These are phyloP conservation scores for Priceomyces medius DNA, from an alignment of 805 yeast species.

Conservation along the genomic window DNA sequence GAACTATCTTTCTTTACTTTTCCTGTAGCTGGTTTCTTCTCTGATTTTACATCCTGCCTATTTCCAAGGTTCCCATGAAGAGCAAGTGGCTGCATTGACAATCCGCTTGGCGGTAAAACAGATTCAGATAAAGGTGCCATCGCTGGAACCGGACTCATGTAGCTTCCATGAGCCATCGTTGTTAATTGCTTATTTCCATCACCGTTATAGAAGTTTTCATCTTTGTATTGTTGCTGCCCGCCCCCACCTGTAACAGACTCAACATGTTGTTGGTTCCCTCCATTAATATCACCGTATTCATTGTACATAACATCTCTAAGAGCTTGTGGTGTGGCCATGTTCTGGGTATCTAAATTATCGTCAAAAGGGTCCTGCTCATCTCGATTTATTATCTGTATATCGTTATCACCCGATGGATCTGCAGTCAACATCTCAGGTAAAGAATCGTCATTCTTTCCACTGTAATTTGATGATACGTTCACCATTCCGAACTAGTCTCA, in stretches of 20 bases:
- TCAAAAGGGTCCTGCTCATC: constrained; percentile 14
- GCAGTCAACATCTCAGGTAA: constrained; percentile 12
- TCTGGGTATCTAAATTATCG: constrained; percentile 5
- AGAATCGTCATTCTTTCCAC: constrained; percentile 11
- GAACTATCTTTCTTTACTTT: constrained; percentile 32
- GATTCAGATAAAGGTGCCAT: constrained; percentile 30
- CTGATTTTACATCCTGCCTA: constrained; percentile 2
- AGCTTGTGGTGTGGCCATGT: constrained; percentile 9
- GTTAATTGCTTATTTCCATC: constrained; percentile 9
- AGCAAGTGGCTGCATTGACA: constrained; percentile 17
- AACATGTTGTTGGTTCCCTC: neutral
- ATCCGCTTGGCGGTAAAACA: constrained; percentile 26
- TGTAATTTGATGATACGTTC: constrained; percentile 5
- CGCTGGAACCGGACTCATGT: constrained; percentile 22
- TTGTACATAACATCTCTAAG: constrained; percentile 8
- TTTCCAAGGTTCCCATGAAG: constrained; percentile 6
- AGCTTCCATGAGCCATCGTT: constrained; percentile 12
- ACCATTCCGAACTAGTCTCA: neutral
- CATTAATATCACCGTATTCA: constrained; percentile 3
- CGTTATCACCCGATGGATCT: constrained; percentile 15
- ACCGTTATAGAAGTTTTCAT: constrained; percentile 1
- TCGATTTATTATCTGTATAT: constrained; percentile 21
- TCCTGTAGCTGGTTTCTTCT: constrained; percentile 2
- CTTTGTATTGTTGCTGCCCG: neutral
- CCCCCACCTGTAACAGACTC: neutral